These are phyloP conservation scores for Ophiostoma ulmi DNA, from an alignment of 2,329 filamentous ascomycete species.

Conservation along the genomic window DNA sequence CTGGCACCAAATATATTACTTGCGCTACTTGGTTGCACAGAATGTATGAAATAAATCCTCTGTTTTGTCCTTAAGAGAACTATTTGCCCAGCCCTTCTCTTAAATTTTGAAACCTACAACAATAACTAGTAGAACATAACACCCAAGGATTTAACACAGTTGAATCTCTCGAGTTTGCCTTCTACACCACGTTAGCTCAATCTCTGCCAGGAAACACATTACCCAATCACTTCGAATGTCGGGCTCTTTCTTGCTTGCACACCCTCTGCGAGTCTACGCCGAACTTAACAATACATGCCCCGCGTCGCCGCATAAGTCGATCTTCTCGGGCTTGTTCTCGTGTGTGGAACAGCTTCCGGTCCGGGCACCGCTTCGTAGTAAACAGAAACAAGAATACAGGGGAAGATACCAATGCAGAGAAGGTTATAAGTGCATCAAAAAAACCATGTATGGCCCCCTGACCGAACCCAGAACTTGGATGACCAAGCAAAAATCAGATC, in stretches of 20 bases:
- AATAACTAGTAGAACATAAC: background rate
- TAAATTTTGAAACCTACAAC: background rate
- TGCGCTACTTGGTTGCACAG: background rate
- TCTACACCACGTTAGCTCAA: background rate
- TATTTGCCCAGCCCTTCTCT: background rate
- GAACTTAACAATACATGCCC: background rate
- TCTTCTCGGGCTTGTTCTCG: background rate
- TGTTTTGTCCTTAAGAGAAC: background rate
- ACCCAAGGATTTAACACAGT: background rate
- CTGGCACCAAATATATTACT: background rate
- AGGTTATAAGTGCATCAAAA: background rate
- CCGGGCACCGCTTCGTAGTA: background rate
- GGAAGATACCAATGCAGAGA: background rate
- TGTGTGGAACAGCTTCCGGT: background rate
- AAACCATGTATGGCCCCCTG: background rate
- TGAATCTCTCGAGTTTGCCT: background rate
- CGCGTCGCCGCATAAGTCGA: background rate
- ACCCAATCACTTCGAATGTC: background rate
- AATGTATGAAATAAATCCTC: background rate
- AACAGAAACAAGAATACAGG: background rate
- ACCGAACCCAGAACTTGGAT: background rate
- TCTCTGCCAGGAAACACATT: background rate
- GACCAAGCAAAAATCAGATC: background rate
- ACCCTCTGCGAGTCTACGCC: background rate
- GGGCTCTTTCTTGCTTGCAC: background rate